phyloP scores from a whole-genome alignment of 78 protist species.

The Dictyostelium citrinum region DNA sequence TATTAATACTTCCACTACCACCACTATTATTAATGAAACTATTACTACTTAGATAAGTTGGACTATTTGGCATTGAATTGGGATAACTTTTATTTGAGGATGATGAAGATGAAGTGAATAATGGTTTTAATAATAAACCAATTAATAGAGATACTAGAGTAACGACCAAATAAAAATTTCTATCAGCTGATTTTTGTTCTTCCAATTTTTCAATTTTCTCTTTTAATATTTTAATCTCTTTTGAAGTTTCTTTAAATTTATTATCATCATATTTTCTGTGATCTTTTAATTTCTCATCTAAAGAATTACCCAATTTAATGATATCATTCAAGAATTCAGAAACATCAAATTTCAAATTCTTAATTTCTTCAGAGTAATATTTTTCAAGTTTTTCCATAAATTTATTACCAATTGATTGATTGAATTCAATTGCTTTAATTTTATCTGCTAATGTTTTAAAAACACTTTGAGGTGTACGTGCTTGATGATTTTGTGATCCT shows the following conservation, averaged over 20 bases:
- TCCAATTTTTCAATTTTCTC: slow-evolving; percentile 20
- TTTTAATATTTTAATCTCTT: background rate
- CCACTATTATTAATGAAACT: background rate
- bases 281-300: background rate
- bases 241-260: background rate
- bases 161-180: background rate
- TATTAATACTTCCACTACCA: background rate
- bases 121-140: background rate
- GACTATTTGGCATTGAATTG: background rate
- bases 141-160: background rate
- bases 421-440: slow-evolving; percentile 52
- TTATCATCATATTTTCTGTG: background rate
- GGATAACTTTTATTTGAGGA: background rate
- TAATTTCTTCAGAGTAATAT: background rate
- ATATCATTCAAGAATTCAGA: background rate
- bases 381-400: slow-evolving; percentile 39
- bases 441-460: slow-evolving; percentile 54
- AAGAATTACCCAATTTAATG: background rate
- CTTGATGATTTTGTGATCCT: background rate
- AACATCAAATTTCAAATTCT: background rate
- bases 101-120: background rate
- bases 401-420: slow-evolving; percentile 49
- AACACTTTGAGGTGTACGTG: slow-evolving; percentile 49
- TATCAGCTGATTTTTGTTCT: background rate
- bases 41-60: background rate